Percentiles rank a stretch among this genome's conserved stretches.
These are phyloP conservation scores for Chrysosphaeria jannelii DNA, from an alignment of 2,329 filamentous ascomycete genomes.

Conservation along the genomic window DNA sequence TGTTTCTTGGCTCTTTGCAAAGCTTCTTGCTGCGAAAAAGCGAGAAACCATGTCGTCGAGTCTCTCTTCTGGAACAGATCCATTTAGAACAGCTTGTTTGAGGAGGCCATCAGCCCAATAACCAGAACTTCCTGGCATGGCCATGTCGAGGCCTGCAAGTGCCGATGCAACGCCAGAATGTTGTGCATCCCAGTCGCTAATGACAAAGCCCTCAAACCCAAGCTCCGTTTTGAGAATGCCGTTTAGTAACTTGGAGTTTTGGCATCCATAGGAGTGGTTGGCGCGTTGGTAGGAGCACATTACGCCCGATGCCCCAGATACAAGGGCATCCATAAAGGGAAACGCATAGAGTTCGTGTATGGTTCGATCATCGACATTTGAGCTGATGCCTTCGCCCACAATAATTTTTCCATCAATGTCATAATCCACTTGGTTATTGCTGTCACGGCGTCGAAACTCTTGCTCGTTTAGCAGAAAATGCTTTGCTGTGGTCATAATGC, in stretches of 20 bases:
- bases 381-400: slow-evolving; percentile 20
- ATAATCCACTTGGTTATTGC: slow-evolving; percentile 15
- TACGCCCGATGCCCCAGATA: slow-evolving; percentile 22
- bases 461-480: slow-evolving; percentile 31
- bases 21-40: slow-evolving; percentile 7
- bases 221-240: slow-evolving; percentile 31
- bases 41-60: slow-evolving; percentile 56
- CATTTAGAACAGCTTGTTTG: slow-evolving; percentile 45
- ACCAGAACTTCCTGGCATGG: slow-evolving; percentile 23
- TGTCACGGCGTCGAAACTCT: slow-evolving; percentile 16
- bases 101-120: slow-evolving; percentile 32
- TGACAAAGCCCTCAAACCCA: slow-evolving; percentile 36
- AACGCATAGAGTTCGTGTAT: slow-evolving; percentile 35
- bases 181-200: slow-evolving; percentile 39
- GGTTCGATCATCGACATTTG: slow-evolving; percentile 33
- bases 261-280: slow-evolving; percentile 45
- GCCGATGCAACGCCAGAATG: slow-evolving; percentile 24
- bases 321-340: slow-evolving; percentile 31
- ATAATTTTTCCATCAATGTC: slow-evolving; percentile 1
- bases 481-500: slow-evolving; percentile 50
- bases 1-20: slow-evolving; percentile 3
- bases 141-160: slow-evolving; percentile 36
- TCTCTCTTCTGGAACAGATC: slow-evolving; percentile 37
- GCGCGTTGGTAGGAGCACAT: slow-evolving; percentile 45
- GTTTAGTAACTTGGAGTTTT: slow-evolving; percentile 40